Conservation (phyloP, 78 protist genomes). For the Diacronema lutheri region DNA sequence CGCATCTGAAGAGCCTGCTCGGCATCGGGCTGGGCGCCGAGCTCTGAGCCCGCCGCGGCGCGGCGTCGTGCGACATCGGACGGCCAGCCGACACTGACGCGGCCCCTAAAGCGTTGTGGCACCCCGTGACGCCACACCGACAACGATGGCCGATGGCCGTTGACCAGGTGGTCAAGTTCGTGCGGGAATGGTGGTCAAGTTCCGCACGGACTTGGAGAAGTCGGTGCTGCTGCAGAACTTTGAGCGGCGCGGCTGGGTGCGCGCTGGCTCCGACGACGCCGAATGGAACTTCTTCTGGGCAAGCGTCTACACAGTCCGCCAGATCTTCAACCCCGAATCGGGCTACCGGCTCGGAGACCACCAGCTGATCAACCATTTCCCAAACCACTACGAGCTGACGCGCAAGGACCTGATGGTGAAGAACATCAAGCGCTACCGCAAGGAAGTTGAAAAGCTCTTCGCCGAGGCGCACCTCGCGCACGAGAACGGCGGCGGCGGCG, state of each 20-base stretch:
- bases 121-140: no score
- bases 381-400: slow-evolving; percentile 50
- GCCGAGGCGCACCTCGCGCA: not conserved
- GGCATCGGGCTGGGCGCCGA: no score
- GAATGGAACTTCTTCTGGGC: slow-evolving; percentile 54
- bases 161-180: no score
- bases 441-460: not conserved
- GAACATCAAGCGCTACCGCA: slow-evolving; percentile 36
- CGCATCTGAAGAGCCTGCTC: no score
- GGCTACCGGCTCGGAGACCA: slow-evolving; percentile 32
- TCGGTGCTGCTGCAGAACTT: not conserved
- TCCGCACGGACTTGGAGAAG: not conserved
- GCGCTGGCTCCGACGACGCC: not conserved
- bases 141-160: no score
- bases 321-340: slow-evolving; percentile 17
- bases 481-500: no score
- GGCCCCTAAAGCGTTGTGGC: no score
- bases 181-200: not conserved
- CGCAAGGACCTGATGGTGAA: slow-evolving; percentile 61
- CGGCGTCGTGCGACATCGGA: no score
- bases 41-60: no score
- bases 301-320: not conserved
- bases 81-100: no score
- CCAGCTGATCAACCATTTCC: slow-evolving; percentile 50
- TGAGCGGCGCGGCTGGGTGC: not conserved